These are phyloP conservation scores for Xylariaceae sp. DNA, from an alignment of 2,329 filamentous ascomycete genomes.

Conservation along the genomic window DNA sequence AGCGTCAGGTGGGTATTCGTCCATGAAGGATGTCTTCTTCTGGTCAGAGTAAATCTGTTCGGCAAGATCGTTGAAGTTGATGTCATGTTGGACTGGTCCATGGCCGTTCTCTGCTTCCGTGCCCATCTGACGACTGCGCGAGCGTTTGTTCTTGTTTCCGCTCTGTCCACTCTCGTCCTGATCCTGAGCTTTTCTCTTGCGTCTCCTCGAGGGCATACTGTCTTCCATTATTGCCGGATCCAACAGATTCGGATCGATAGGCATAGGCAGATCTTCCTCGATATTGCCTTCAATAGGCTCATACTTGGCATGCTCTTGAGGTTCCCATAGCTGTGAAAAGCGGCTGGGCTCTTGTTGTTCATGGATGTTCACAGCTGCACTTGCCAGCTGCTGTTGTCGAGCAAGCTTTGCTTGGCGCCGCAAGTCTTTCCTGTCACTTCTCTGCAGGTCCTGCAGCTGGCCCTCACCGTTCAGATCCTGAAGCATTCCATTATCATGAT, in stretches of 20 bases:
- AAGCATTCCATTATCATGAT: constrained; percentile 1
- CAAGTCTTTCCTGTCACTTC: constrained; percentile 12
- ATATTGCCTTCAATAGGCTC: constrained; percentile 4
- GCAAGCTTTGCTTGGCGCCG: constrained; percentile 14
- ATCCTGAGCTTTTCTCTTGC: constrained; percentile 10
- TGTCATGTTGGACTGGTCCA: neutral
- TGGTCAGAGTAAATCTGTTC: constrained; percentile 22
- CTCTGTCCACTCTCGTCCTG: constrained; percentile 7
- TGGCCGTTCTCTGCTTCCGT: neutral
- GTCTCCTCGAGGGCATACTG: constrained; percentile 7
- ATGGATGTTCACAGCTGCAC: neutral
- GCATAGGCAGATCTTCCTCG: neutral
- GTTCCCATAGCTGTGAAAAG: constrained; percentile 11
- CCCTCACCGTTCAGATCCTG: neutral
- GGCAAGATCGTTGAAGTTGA: constrained; percentile 22
- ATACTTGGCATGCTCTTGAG: constrained; percentile 7
- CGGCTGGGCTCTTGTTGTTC: constrained; percentile 2
- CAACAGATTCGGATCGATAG: neutral
- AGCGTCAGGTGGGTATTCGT: neutral
- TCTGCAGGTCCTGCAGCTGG: constrained; percentile 6
- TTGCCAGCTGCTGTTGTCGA: constrained; percentile 4
- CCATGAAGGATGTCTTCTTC: constrained; percentile 8
- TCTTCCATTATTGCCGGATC: neutral
- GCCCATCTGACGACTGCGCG: neutral
- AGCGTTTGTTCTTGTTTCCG: constrained; percentile 20